Evolutionary conservation across 2,329 filamentous ascomycete genomes (phyloP).

Genomic region (Colletotrichum sojae): DNA sequence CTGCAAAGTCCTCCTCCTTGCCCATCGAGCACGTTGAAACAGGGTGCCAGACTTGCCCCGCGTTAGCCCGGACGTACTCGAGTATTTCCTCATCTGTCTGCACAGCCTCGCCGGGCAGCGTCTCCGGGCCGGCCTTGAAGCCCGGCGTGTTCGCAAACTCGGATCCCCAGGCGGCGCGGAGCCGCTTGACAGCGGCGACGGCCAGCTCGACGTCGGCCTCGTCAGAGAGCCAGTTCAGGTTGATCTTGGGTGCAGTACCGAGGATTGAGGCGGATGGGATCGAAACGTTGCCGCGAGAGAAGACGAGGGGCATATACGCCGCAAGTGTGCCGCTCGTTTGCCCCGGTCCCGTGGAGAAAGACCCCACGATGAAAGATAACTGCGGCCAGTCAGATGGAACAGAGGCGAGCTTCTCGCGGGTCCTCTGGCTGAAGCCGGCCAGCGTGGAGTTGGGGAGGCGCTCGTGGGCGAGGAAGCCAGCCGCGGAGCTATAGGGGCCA

Average conservation of each 20-base stretch:
- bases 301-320: constrained; percentile 48
- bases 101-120: constrained; percentile 53
- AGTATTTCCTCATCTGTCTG: constrained; percentile 60
- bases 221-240: constrained; percentile 61
- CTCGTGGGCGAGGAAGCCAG: constrained; percentile 34
- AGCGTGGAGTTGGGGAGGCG: constrained; percentile 27
- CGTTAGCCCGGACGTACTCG: constrained; percentile 47
- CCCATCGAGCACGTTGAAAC: constrained; percentile 70
- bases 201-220: constrained; percentile 60
- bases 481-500: constrained; percentile 36
- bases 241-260: constrained; percentile 55
- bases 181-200: constrained; percentile 58
- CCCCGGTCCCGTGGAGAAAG: constrained; percentile 10
- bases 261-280: constrained; percentile 52
- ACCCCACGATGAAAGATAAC: constrained; percentile 21
- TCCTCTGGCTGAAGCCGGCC: constrained; percentile 15
- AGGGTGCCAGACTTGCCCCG: constrained; percentile 67
- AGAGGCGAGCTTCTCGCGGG: constrained; percentile 15
- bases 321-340: constrained; percentile 49
- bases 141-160: constrained; percentile 44
- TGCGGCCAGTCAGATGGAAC: constrained; percentile 34
- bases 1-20: constrained; percentile 57
- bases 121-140: constrained; percentile 52
- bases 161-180: constrained; percentile 53
- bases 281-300: constrained; percentile 60